Percentiles rank a stretch among this genome's conserved stretches.
Conservation (phyloP, 2,329 filamentous ascomycete genomes). For the Epichloe scottii region DNA sequence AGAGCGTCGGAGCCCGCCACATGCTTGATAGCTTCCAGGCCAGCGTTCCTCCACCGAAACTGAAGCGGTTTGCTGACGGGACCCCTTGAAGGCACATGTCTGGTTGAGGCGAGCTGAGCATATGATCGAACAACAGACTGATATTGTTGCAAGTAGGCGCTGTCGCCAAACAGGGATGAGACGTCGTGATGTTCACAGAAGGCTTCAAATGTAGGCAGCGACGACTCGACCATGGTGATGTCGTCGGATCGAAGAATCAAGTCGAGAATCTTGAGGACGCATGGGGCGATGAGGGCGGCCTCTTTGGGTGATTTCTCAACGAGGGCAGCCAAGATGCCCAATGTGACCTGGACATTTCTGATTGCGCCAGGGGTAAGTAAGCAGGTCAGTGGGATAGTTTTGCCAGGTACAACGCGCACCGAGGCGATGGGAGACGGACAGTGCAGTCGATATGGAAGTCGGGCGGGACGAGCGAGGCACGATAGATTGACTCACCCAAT, state of each 20-base stretch:
- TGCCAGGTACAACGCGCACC: background rate
- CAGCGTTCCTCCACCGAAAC: conserved; percentile 64
- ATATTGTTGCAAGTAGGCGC: conserved; percentile 71
- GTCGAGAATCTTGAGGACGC: conserved; percentile 73
- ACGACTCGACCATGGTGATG: conserved; percentile 86
- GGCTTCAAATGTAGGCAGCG: conserved; percentile 70
- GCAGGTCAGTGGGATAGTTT: background rate
- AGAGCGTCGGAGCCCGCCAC: conserved; percentile 71
- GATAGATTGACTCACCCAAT: conserved; percentile 52
- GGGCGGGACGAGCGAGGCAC: conserved; percentile 1
- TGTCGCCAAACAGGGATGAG: conserved; percentile 73
- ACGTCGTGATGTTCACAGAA: conserved; percentile 85
- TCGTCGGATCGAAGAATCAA: conserved; percentile 76
- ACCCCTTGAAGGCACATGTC: conserved; percentile 36
- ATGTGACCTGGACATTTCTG: conserved; percentile 86
- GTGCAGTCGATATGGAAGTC: background rate
- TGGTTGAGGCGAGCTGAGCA: conserved; percentile 63
- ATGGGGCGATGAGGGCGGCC: conserved; percentile 74
- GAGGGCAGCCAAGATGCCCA: conserved; percentile 81
- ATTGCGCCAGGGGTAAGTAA: background rate
- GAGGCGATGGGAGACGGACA: background rate
- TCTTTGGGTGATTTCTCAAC: conserved; percentile 90
- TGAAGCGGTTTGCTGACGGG: conserved; percentile 57
- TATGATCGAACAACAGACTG: conserved; percentile 71
- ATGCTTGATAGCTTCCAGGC: conserved; percentile 67